Base-by-base conservation (phyloP, 1,284 basidiomycete genomes). In the Cryptococcus sp. region DNA sequence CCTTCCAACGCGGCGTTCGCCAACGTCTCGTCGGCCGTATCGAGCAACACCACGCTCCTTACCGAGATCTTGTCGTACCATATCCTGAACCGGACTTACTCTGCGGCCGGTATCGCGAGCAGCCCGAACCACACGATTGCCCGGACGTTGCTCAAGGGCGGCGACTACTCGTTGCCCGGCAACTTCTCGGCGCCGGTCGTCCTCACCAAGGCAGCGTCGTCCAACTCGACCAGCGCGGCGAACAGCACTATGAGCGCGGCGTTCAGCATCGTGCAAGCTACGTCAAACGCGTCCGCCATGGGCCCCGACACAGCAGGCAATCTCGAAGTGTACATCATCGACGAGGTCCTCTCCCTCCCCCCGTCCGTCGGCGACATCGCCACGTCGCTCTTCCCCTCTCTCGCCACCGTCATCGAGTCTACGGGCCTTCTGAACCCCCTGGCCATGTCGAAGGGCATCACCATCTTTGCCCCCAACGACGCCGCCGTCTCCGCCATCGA, bases 401-500 rank as follows among this genome's bases (percentile, higher is more conserved):
- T 82, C 5, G 64, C 75, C 6, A 67, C 69, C 25, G 71, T 79
- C 7, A 77, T 80, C 52, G 62, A 75, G 47, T 71, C 68, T 8
- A 60, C 76, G 8, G 78, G 80, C 13, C 65, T 84, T n/a, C 74
- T 82, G 25, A 66, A 79, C 22, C 66, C 78, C 35, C 61, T 86
- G 19, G 75, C 78, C 10, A 61, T 64, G 1, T 68, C 80, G 4
- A 73, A 67, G n/a, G 89, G 88, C 4, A 82, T 87, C 60, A 91
- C 89, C 1, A 68, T 90, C 50, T 90, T 91, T 71, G 84, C 85
- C 1, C 89, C 88, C 3, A 82, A 79, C 58, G 80, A 86, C 64
- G 74, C 74, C 2, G 86, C 85, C 2, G 64, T 89, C 46, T 59
- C 67, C 35, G 78, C 77, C 0, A 78, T 80, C 0, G 67, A 82